Evolutionary conservation across 371 early-diverging fungal genomes (phyloP).

Genomic region (Mucor saturninus): DNA sequence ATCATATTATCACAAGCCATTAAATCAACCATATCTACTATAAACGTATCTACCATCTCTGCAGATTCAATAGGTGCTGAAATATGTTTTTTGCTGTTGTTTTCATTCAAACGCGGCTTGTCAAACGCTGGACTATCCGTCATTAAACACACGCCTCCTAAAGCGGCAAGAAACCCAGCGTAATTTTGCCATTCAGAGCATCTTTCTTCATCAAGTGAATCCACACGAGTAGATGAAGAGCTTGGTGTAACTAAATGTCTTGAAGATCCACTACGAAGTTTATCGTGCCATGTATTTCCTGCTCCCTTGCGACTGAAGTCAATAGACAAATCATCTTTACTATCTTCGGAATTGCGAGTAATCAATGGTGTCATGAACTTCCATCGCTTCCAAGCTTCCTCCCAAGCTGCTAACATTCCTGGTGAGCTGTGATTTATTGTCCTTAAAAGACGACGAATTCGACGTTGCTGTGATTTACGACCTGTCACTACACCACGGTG

Average conservation of each 20-base stretch:
- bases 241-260: slow-evolving; percentile 1
- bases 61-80: slow-evolving; percentile 34
- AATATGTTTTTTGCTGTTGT: slow-evolving; percentile 10
- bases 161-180: slow-evolving; percentile 69
- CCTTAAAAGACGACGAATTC: slow-evolving; percentile 70
- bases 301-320: slow-evolving; percentile 11
- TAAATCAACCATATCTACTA: slow-evolving; percentile 81
- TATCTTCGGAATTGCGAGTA: slow-evolving; percentile 40
- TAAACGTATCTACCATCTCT: slow-evolving; percentile 73
- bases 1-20: slow-evolving; percentile 79
- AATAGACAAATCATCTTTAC: slow-evolving; percentile 17
- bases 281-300: slow-evolving; percentile 28
- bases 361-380: slow-evolving; percentile 51
- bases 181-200: slow-evolving; percentile 68
- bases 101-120: background rate
- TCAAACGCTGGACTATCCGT: slow-evolving; percentile 6
- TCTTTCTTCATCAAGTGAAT: slow-evolving; percentile 29
- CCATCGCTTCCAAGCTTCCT: slow-evolving; percentile 83
- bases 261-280: slow-evolving; percentile 20
- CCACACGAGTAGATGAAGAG: slow-evolving; percentile 8
- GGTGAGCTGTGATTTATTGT: slow-evolving; percentile 66
- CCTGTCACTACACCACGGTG: slow-evolving; percentile 58
- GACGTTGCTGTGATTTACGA: slow-evolving; percentile 74
- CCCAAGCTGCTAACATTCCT: slow-evolving; percentile 83
- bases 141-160: slow-evolving; percentile 65